Evolutionary conservation across 208 protist genomes (phyloP).

Genomic region (Vickermania spadyakhi): DNA sequence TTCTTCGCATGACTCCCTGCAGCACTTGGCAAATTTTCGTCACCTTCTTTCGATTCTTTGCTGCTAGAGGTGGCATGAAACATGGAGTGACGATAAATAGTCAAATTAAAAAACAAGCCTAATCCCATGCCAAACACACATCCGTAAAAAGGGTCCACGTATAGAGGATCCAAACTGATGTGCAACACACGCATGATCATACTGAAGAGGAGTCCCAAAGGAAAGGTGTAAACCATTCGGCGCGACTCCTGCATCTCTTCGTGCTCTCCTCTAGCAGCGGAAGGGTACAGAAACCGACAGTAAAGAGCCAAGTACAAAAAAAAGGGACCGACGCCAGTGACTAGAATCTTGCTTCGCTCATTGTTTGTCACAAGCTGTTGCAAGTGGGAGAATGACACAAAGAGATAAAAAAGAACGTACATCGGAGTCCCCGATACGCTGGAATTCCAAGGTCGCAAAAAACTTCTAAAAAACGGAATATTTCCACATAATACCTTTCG

Average conservation of each 20-base stretch:
- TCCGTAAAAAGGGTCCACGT: conserved; percentile 43
- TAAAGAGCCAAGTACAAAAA: conserved; percentile 42
- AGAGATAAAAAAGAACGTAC: conserved; percentile 65
- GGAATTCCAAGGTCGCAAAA: conserved; percentile 10
- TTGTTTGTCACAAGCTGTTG: conserved; percentile 33
- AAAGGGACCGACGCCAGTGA: conserved; percentile 28
- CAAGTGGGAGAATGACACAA: conserved; percentile 40
- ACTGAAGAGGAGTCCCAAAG: conserved; percentile 44
- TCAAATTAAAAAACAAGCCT: conserved; percentile 39
- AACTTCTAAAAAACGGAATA: conserved; percentile 18
- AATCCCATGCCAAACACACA: conserved; percentile 48
- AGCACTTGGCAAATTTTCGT: not conserved
- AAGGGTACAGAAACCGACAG: conserved; percentile 47
- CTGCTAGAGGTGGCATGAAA: conserved; percentile 13
- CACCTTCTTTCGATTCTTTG: conserved; percentile 1
- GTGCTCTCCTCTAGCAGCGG: conserved; percentile 5
- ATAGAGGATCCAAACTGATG: conserved; percentile 41
- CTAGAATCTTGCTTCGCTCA: conserved; percentile 31
- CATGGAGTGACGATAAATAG: conserved; percentile 62
- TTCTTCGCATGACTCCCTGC: conserved; percentile 20
- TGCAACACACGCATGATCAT: conserved; percentile 70
- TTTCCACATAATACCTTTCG: conserved; percentile 31
- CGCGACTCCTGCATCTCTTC: conserved; percentile 41
- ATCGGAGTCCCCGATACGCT: conserved; percentile 34
- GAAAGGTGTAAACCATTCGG: conserved; percentile 42